Base-by-base conservation (phyloP, 2,329 filamentous ascomycete genomes). In the Neopestalotiopsis sp. region DNA sequence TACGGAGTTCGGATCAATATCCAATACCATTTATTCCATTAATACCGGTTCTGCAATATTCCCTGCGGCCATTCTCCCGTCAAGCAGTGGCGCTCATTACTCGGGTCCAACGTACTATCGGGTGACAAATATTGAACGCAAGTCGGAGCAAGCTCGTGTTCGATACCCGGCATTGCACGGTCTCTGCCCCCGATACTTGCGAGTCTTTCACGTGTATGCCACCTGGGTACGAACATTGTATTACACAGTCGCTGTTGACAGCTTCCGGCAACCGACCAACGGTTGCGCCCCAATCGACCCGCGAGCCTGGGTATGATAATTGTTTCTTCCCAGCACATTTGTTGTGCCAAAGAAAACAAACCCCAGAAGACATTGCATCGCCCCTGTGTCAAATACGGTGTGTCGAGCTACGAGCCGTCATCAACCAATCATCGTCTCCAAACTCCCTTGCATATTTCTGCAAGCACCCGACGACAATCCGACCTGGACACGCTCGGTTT, bases 401-500 rank as follows among this genome's bases (percentile, higher is more conserved):
- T 52, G 45, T 52, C 20, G 61, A 40, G 24, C 40, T 34, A 34
- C 40, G 17, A 45, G 20, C 34, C 45, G 40, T 28, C 34, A 69
- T 28, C 32, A 59, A 42, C 58, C 67, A 30, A 52, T 61, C 56
- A 67, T 40, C 49, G 49, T 40, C 56, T 68, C 61, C 49, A 42
- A 52, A 66, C 65, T 45, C 71, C 71, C 72, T 75, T 71, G 72
- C 72, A 45, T 72, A 60, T 40, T 66, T 56, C 74, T 75, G 72
- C 70, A 67, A 69, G 71, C 72, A 74, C 66, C 74, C 73, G 74
- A 57, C 69, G 63, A 71, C 71, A 72, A 62, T 65, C 57, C 52
- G 71, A 42, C 64, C 70, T 34, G 24, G 59, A 20, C 32, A 34
- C 57, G 24, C 20, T 40, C 45, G n/a, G 59, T 38, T 69, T 67